Conservation (phyloP, 2,329 filamentous ascomycete genomes). For the Fusarium algeriense region DNA sequence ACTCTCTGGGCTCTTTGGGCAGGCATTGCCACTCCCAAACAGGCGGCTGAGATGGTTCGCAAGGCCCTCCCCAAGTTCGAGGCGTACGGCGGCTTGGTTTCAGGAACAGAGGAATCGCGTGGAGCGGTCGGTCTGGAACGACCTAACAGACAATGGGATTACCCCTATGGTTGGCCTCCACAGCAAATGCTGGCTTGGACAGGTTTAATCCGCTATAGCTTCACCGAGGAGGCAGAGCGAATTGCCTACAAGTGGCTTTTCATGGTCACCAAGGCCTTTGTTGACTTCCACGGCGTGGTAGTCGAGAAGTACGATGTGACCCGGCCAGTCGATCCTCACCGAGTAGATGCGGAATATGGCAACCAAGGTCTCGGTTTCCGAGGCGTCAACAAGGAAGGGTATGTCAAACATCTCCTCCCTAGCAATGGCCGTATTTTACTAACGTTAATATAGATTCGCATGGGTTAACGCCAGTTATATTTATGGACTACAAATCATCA, state of each 20-base stretch:
- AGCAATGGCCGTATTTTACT: constrained; percentile 38
- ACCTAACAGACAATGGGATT: constrained; percentile 98
- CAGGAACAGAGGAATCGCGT: constrained; percentile 89
- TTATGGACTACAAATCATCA: constrained; percentile 89
- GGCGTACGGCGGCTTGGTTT: constrained; percentile 86
- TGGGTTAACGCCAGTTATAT: constrained; percentile 99
- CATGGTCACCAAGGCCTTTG: constrained; percentile 98
- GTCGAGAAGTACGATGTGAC: constrained; percentile 99
- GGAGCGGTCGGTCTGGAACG: constrained; percentile 82
- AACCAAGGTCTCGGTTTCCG: constrained; percentile 97
- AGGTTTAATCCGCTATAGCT: constrained; percentile 90
- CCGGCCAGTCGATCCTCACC: constrained; percentile 87
- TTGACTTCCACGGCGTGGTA: constrained; percentile 97
- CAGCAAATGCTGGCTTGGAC: constrained; percentile 99
- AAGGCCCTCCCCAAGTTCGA: constrained; percentile 90
- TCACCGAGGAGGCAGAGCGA: constrained; percentile 87
- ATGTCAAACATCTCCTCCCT: constrained; percentile 34
- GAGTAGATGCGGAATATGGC: constrained; percentile 96
- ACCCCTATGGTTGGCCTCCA: constrained; percentile 97
- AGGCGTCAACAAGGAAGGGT: constrained; percentile 96
- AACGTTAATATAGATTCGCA: constrained; percentile 76
- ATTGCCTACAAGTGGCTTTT: constrained; percentile 97
- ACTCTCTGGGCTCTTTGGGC: constrained; percentile 99
- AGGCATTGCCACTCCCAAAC: constrained; percentile 84
- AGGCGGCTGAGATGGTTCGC: constrained; percentile 85